These are phyloP conservation scores for Kwoniella shivajii DNA, from an alignment of 1,284 basidiomycete genomes.

Conservation along the genomic window DNA sequence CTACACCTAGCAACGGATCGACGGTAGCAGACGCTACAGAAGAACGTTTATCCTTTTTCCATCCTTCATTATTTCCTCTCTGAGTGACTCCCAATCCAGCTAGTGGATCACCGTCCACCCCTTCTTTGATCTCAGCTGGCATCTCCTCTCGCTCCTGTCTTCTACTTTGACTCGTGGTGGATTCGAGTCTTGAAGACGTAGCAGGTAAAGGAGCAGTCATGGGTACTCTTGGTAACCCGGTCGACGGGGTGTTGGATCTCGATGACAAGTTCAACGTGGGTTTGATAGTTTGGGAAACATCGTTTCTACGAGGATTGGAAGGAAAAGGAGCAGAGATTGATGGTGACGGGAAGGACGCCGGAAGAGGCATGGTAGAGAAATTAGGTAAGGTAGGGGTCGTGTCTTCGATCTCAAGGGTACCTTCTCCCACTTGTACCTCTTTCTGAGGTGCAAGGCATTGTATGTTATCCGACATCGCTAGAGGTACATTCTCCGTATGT, in stretches of 20 bases:
- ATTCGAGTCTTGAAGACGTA: not conserved
- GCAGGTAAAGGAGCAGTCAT: conserved; percentile 9
- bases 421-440: not conserved
- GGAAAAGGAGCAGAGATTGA: not conserved
- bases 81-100: conserved; percentile 26
- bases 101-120: conserved; percentile 16
- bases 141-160: not conserved
- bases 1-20: conserved; percentile 18
- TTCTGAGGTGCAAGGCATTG: not conserved
- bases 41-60: not conserved
- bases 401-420: conserved; percentile 13
- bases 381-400: conserved; percentile 16
- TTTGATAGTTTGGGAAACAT: not conserved
- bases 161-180: no score
- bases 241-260: conserved; percentile 17
- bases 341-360: not conserved
- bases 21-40: not conserved
- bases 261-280: conserved; percentile 21
- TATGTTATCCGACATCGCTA: not conserved
- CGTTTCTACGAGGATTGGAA: not conserved
- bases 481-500: not conserved
- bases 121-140: not conserved
- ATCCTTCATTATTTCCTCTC: conserved; percentile 1
- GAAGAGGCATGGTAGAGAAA: conserved; percentile 9
- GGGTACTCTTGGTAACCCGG: conserved; percentile 5